Percentiles rank a stretch among this genome's conserved stretches.
Conservation (phyloP, 305 asterid species). For the Rubia peregrina region DNA sequence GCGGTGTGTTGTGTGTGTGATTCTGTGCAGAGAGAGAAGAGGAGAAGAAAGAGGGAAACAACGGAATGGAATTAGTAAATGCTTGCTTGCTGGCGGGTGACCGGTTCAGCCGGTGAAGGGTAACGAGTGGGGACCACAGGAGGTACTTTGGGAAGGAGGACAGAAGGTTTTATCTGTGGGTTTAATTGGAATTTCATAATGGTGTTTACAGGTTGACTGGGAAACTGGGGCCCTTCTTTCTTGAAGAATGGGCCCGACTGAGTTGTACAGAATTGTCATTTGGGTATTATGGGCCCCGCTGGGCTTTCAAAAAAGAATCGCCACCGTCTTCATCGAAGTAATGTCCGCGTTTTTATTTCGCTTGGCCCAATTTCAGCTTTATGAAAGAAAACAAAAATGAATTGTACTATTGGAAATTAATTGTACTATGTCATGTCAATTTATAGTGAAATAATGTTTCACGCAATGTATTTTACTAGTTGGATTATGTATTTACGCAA, state of each 20-base stretch:
- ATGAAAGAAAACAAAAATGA: too few species aligned
- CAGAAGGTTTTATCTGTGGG: background rate
- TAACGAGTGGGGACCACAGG: background rate
- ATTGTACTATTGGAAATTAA: background rate
- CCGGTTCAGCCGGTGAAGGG: conserved; percentile 18
- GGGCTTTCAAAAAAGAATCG: conserved; percentile 1
- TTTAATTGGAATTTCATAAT: conserved; percentile 1
- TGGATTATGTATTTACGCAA: too few species aligned
- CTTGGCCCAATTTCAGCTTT: background rate
- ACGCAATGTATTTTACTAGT: too few species aligned
- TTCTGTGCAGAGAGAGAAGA: conserved; percentile 28
- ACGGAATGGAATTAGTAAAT: conserved; percentile 17
- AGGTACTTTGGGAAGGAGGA: background rate
- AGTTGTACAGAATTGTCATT: conserved; percentile 10
- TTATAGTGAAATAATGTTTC: too few species aligned
- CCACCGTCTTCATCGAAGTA: background rate
- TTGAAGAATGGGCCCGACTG: background rate
- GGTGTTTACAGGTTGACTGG: conserved; percentile 1
- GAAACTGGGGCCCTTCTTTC: background rate
- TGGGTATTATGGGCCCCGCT: background rate
- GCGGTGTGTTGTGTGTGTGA: background rate
- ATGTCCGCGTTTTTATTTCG: background rate
- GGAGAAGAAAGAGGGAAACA: conserved; percentile 16
- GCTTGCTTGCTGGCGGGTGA: conserved; percentile 12
- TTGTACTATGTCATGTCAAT: background rate